Evolutionary conservation across 2,329 filamentous ascomycete species (phyloP).

Genomic region (Aspergillus tanneri): DNA sequence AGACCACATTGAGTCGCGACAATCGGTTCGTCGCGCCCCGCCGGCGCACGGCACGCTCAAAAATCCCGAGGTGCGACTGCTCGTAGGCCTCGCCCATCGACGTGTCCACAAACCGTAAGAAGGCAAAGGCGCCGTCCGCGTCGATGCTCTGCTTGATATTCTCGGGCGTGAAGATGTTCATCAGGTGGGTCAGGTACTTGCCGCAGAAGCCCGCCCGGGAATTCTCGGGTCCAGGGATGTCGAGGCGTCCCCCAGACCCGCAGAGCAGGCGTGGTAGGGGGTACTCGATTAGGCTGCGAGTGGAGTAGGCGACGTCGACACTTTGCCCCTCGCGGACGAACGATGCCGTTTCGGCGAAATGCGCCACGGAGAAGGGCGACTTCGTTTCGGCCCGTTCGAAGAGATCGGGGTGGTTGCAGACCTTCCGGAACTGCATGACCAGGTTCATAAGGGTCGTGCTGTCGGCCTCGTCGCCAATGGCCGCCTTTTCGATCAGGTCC

Average conservation of each 20-base stretch:
- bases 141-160: slow-evolving; percentile 66
- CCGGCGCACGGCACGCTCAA: slow-evolving; percentile 69
- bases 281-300: slow-evolving; percentile 82
- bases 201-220: slow-evolving; percentile 73
- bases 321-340: slow-evolving; percentile 85
- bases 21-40: slow-evolving; percentile 56
- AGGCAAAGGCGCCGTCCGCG: slow-evolving; percentile 72
- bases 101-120: slow-evolving; percentile 80
- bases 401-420: slow-evolving; percentile 96
- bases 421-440: slow-evolving; percentile 99
- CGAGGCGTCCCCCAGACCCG: slow-evolving; percentile 72
- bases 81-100: slow-evolving; percentile 71
- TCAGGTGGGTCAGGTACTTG: slow-evolving; percentile 73
- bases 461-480: slow-evolving; percentile 89
- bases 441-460: slow-evolving; percentile 97
- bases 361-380: slow-evolving; percentile 78
- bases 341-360: slow-evolving; percentile 91
- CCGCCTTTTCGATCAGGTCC: slow-evolving; percentile 96
- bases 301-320: slow-evolving; percentile 81
- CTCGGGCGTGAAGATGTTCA: slow-evolving; percentile 87
- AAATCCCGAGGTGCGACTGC: slow-evolving; percentile 67
- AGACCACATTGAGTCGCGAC: slow-evolving; percentile 65
- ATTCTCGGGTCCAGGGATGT: slow-evolving; percentile 72
- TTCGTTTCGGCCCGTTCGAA: slow-evolving; percentile 92
- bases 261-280: slow-evolving; percentile 78